A percentile compares a stretch with the other conserved stretches of the same genome.
phyloP scores from a whole-genome alignment of 768 basidiomycete species.

The Lentinula boryana region DNA sequence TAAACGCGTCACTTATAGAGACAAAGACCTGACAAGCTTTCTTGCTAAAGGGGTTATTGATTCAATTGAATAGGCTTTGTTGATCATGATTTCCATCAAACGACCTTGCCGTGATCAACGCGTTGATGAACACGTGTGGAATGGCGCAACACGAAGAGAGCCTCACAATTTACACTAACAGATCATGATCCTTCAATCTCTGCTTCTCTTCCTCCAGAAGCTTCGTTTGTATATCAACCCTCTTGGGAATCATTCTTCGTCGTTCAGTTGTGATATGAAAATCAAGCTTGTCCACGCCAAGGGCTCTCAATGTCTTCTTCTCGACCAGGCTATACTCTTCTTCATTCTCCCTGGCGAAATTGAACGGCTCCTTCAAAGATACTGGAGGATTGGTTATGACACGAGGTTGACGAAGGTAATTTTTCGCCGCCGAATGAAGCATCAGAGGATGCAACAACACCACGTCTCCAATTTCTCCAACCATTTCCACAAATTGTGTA shows the following conservation, averaged over 20 bases:
- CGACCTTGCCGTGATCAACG: neutral
- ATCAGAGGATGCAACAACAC: conserved; percentile 60
- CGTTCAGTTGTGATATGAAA: conserved; percentile 44
- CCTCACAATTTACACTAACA: neutral
- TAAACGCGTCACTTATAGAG: too few species aligned
- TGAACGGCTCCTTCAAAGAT: conserved; percentile 46
- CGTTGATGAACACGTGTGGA: neutral
- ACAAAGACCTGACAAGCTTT: too few species aligned
- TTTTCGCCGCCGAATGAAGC: conserved; percentile 60
- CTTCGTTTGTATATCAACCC: conserved; percentile 38
- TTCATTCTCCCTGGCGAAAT: conserved; percentile 37
- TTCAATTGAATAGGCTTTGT: neutral
- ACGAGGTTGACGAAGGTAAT: conserved; percentile 47
- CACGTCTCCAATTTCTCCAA: conserved; percentile 58
- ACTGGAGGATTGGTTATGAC: conserved; percentile 67
- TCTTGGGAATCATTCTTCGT: conserved; percentile 37
- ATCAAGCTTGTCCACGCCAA: conserved; percentile 40
- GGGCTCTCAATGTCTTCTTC: conserved; percentile 47
- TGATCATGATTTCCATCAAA: neutral
- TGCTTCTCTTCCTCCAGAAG: conserved; percentile 43
- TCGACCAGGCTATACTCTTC: conserved; percentile 54
- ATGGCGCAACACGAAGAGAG: neutral
- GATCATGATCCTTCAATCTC: conserved; percentile 21
- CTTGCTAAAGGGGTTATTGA: neutral
- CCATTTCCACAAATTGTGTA: conserved; percentile 45